Evolutionary conservation across 2,329 filamentous ascomycete species (phyloP), one percentile per base, ranked within the genome.

Genomic region (Pleurostoma richardsiae): DNA sequence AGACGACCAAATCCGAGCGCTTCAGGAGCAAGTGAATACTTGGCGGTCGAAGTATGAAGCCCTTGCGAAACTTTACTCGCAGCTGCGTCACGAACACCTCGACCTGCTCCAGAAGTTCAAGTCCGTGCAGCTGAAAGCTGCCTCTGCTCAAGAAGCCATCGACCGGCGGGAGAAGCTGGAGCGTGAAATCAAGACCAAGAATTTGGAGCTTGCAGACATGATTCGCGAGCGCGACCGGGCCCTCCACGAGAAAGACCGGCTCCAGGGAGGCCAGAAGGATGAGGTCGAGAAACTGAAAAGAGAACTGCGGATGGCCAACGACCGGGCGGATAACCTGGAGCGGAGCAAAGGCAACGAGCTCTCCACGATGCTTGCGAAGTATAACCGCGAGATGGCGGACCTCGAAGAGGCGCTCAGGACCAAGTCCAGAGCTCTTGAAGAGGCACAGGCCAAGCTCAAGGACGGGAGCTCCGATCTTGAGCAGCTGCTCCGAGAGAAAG

Each of bases 161-260:
- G 94, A 97, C 48, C 85, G 82, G 57, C 85, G 92, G 6, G 94
- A 99, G 72, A 96, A 95, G 73, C 78, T 99, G 44, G 90, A 97
- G 71, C 86, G 92, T 31, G 94, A 99, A 70, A 87, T 99, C 65
- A 99, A 99, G 80, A 96, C 92, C 30, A 99, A 99, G 80, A 99
- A 99, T 63, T 74, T 99, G n/a, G 94, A 99, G 67, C 72, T 99
- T 51, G 94, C 94, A 30, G 90, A 97, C 65, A 97, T 99, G 94
- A 99, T 99, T 54, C 83, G 94, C 40, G 94, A 99, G 71, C 81
- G 94, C 56, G 94, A 99, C 62, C 83, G 94, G 53, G 94, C 94
- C 30, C 70, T 96, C 44, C 90, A 97, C 61, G 94, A 99, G 52
- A 90, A 91, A 65, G 94, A 99, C 62, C 83, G 94, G 46, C 72